phyloP scores from a whole-genome alignment of 2,329 filamentous ascomycete species.

The Calonectria honghensis region DNA sequence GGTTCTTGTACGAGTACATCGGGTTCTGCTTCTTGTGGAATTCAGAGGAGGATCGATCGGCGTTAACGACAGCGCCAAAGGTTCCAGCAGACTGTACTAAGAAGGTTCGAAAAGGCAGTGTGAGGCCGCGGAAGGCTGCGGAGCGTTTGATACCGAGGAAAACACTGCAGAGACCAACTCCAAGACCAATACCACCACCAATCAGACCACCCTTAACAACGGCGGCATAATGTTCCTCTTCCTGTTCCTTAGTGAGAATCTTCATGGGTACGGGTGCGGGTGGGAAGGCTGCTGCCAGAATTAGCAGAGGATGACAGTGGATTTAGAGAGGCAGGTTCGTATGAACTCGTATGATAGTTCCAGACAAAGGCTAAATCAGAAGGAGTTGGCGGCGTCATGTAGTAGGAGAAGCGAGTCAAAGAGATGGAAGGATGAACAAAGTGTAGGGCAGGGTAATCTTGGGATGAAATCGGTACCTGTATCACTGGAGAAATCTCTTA shows the following conservation, averaged over 20 bases:
- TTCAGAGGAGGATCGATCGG: conserved; percentile 79
- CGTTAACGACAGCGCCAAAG: conserved; percentile 90
- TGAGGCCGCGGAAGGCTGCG: conserved; percentile 85
- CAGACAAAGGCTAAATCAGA: neutral
- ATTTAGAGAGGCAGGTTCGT: neutral
- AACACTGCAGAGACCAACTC: conserved; percentile 80
- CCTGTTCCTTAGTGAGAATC: conserved; percentile 95
- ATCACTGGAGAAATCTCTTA: neutral
- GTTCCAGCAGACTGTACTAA: conserved; percentile 88
- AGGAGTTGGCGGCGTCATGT: neutral
- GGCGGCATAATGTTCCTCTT: conserved; percentile 86
- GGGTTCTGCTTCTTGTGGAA: conserved; percentile 84
- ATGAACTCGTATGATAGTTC: neutral
- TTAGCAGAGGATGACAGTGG: neutral
- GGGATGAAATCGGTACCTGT: too few relatives aligned
- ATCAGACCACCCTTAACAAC: conserved; percentile 87
- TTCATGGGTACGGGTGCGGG: conserved; percentile 78
- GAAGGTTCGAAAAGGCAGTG: conserved; percentile 93
- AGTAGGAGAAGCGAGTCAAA: neutral
- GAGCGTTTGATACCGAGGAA: conserved; percentile 81
- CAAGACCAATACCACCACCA: conserved; percentile 82
- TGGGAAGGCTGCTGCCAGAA: neutral
- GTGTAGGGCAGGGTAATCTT: neutral
- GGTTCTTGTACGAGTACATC: conserved; percentile 79
- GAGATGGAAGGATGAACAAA: neutral